phyloP scores from a whole-genome alignment of 1,284 basidiomycete genomes.

The Veloboletus limbatus region DNA sequence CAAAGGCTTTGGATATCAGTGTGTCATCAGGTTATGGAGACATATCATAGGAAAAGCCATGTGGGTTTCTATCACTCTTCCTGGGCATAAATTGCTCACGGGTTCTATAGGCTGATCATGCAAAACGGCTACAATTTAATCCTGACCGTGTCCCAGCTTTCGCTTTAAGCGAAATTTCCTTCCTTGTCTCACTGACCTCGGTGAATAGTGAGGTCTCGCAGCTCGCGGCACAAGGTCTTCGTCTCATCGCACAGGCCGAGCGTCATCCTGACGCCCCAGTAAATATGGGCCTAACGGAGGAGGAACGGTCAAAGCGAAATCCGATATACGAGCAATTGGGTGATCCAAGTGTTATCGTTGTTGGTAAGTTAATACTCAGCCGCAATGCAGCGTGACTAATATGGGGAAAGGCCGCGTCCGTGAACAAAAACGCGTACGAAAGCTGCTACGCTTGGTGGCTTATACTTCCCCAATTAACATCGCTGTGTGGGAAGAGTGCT shows the following conservation, averaged over 20 bases:
- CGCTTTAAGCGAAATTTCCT: conserved; percentile 65
- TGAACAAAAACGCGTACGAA: conserved; percentile 79
- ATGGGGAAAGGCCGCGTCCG: conserved; percentile 55
- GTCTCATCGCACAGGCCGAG: conserved; percentile 64
- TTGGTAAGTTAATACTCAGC: conserved; percentile 49
- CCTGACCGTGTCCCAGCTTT: conserved; percentile 57
- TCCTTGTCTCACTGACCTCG: conserved; percentile 68
- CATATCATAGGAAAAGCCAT: conserved; percentile 48
- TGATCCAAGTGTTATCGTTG: conserved; percentile 63
- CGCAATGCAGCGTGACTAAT: conserved; percentile 5
- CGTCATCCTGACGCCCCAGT: conserved; percentile 54
- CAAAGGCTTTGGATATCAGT: conserved; percentile 69
- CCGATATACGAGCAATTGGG: conserved; percentile 76
- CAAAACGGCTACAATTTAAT: conserved; percentile 48
- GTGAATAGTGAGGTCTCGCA: conserved; percentile 63
- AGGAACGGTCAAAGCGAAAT: conserved; percentile 63
- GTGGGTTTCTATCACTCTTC: conserved; percentile 33
- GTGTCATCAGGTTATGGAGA: conserved; percentile 55
- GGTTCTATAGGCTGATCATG: conserved; percentile 39
- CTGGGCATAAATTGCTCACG: conserved; percentile 5
- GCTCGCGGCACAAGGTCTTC: conserved; percentile 64
- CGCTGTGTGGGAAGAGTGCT: conserved; percentile 81
- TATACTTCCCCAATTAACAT: conserved; percentile 64
- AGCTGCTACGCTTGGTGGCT: conserved; percentile 62
- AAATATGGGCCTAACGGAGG: conserved; percentile 49